Base-by-base conservation (phyloP, 2,329 filamentous ascomycete species). In the Truncatella angustata region DNA sequence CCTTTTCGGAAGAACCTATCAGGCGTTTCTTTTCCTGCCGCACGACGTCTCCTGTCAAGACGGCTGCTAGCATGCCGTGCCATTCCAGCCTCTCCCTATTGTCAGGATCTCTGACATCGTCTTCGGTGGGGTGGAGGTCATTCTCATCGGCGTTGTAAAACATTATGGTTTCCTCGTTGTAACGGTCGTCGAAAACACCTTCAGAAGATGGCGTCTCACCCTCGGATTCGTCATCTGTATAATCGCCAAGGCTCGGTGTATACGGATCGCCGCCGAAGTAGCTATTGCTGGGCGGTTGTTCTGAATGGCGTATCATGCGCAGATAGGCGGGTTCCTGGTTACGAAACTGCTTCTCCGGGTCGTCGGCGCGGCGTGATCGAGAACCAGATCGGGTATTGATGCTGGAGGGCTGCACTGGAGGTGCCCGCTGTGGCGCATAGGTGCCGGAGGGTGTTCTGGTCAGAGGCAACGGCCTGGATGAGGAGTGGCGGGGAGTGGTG, bases 51-150 rank as follows among this genome's bases (percentile, higher is more conserved):
- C 94, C 94, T 1, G 92, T 97, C 59, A 99, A 75, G 4, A 99
- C 94, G 12, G 93, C 95, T 54, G 93, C 90, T 52, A 99, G 75
- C 94, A 99, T 99, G 3, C 91, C 91, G 71, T 99, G 92, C 94
- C 94, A 99, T 71, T 99, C 94, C 21, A 99, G 77, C 40, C 93
- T 81, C 70, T 97, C 94, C 55, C 92, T 82, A 65, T 92, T 97
- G 57, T 86, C 85, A 1, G 91, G 89, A 61, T 97, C 89, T 69
- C 89, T 88, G 49, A 97, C 72, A 68, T 99, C 94, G 63, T 97
- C 94, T 21, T 90, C 80, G 3, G 90, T 94, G 1, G 92, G 92
- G 62, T 94, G 89, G 58, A 91, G 82, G 59, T 94, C 88, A 63
- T 97, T 91, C 63, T 93, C 91, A 53, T 90, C 89, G 65, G 65